phyloP scores from a whole-genome alignment of 2,329 filamentous ascomycete species.

The Trichoderma atrobrunneum region DNA sequence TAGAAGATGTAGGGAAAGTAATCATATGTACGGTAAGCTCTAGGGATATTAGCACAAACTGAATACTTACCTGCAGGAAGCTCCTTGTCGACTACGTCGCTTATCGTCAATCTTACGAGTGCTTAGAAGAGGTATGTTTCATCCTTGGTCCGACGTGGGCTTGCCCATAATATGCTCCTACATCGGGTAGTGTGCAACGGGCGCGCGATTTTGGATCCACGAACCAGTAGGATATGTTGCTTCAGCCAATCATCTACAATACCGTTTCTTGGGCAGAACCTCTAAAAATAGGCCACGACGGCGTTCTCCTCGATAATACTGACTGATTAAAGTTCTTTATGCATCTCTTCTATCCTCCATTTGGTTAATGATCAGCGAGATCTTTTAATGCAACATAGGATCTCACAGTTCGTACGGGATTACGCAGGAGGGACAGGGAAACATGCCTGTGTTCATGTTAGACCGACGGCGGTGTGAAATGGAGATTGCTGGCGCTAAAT shows the following conservation, averaged over 20 bases:
- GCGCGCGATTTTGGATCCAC: not conserved
- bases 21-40: not conserved
- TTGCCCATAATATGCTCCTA: not conserved
- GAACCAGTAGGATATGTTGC: not conserved
- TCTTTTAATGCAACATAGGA: not conserved
- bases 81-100: not conserved
- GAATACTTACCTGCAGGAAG: not conserved
- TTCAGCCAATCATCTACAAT: not conserved
- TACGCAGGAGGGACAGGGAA: not conserved
- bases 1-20: not conserved
- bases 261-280: not conserved
- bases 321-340: not conserved
- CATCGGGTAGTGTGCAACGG: not conserved
- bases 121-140: not conserved
- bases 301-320: not conserved
- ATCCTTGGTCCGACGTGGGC: not conserved
- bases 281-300: not conserved
- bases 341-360: not conserved
- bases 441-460: not conserved
- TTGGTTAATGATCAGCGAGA: not conserved
- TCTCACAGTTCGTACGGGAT: not conserved
- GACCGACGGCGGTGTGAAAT: not conserved
- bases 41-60: not conserved
- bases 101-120: not conserved
- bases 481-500: not conserved